Conservation (phyloP, 148 eudicot genomes). For the Selenicereus undatus region DNA sequence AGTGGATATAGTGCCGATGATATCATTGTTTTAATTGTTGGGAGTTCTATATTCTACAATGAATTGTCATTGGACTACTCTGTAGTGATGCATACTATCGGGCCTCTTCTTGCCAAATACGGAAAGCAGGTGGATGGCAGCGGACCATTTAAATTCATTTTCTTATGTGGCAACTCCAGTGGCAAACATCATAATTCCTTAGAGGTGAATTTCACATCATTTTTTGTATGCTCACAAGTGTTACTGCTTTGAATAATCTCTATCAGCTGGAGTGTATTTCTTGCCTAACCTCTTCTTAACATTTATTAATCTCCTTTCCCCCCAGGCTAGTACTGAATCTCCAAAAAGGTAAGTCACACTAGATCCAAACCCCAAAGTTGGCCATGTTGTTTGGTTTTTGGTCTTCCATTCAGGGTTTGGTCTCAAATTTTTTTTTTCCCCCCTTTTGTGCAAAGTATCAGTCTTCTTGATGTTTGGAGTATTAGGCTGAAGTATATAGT, state of each 20-base stretch:
- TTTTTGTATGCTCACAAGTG: background rate
- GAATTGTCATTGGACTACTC: conserved; percentile 91
- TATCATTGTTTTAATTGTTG: conserved; percentile 70
- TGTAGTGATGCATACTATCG: conserved; percentile 70
- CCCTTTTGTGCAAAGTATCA: too few species aligned
- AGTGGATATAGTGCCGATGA: conserved; percentile 65
- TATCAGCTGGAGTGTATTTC: background rate
- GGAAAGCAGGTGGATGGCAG: conserved; percentile 47
- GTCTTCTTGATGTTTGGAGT: too few species aligned
- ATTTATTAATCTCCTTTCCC: too few species aligned
- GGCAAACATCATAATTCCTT: conserved; percentile 58
- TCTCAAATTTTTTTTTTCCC: too few species aligned
- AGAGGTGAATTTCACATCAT: conserved; percentile 44
- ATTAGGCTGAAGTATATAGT: too few species aligned
- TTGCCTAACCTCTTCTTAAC: background rate
- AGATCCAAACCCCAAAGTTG: too few species aligned
- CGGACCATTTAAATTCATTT: conserved; percentile 56
- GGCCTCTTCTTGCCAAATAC: conserved; percentile 75
- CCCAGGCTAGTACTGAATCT: too few species aligned
- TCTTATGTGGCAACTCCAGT: conserved; percentile 76
- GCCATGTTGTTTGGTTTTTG: too few species aligned
- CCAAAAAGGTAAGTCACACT: too few species aligned
- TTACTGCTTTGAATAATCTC: background rate
- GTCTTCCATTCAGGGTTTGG: too few species aligned
- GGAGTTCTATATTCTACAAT: conserved; percentile 77